Base-by-base conservation (phyloP, 495 filamentous ascomycete genomes). In the Penicilliopsis zonata region DNA sequence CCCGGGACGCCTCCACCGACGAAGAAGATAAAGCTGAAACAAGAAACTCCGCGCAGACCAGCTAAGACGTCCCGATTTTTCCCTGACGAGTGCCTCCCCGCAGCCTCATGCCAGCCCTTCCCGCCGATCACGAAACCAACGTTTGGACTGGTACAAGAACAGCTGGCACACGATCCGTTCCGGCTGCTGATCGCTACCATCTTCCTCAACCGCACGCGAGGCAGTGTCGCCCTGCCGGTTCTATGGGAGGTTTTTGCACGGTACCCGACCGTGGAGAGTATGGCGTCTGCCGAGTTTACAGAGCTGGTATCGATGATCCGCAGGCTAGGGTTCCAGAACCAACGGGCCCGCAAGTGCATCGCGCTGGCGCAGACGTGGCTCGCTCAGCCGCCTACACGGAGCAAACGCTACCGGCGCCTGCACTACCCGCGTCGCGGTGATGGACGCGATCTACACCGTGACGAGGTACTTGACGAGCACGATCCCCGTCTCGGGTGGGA, bases 71-170 rank as follows among this genome's bases (percentile, higher is more conserved):
- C 68, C 0, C 66, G 54, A 13, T 72, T 66, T 41, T 71, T 72
- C 36, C 50, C 56, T 7, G 43, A 34, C 12, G 19, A 43, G 4
- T 52, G 61, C 6, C 55, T 51, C 4, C 67, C 69, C 12, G 65
- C 63, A 13, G 47, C 76, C 24, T 78, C 81, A 0, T 73, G 69
- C 42, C 70, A 81, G 8, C 78, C 78, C 5, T 81, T 87, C 36
- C 83, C 85, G 5, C 67, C 73, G 0, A 72, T 87, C 23, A 58
- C 70, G 15, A 55, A 67, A 1, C 48, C 63, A 0, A 40, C 46
- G 16, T 93, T 92, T 49, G 86, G 86, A 0, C 64, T 94, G 10
- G 71, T 92, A 21, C 86, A 94, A 57, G 86, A 94, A 57, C 68
- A 77, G 38, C 69, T 90, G 25, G 71, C 78, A 2, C 47, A 63